A percentile compares a stretch with the other conserved stretches of the same genome.
Evolutionary conservation across 768 basidiomycete species (phyloP).

Genomic region (Lactarius pseudohatsudake): DNA sequence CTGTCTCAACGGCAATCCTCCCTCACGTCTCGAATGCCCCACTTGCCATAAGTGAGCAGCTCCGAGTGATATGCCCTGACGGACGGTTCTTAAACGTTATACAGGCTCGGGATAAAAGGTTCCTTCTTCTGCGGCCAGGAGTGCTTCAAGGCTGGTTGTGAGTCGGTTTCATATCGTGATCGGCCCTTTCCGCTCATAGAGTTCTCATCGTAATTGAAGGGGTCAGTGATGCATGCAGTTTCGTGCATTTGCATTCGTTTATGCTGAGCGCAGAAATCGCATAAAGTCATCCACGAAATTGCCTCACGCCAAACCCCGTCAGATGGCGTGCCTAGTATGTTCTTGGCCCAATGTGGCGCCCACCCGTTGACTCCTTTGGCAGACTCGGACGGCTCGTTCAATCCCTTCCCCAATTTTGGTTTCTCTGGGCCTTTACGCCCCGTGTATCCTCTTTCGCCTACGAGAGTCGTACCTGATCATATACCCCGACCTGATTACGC

Average conservation of each 20-base stretch:
- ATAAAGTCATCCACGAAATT: constrained; percentile 74
- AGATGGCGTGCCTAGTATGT: constrained; percentile 33
- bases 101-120: constrained; percentile 74
- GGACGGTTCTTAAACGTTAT: constrained; percentile 20
- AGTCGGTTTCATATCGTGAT: constrained; percentile 37
- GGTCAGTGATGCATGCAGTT: constrained; percentile 35
- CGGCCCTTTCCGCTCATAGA: constrained; percentile 24
- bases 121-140: constrained; percentile 94
- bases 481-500: constrained; percentile 92
- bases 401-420: constrained; percentile 73
- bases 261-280: constrained; percentile 59
- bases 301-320: constrained; percentile 39
- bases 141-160: constrained; percentile 94
- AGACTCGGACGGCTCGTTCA: constrained; percentile 65
- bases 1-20: constrained; percentile 81
- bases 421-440: constrained; percentile 83
- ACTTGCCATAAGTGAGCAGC: constrained; percentile 85
- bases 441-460: constrained; percentile 82
- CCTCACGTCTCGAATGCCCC: constrained; percentile 87
- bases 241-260: constrained; percentile 2
- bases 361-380: constrained; percentile 15
- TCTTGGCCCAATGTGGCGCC: not conserved
- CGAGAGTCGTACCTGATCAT: constrained; percentile 73
- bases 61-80: constrained; percentile 8
- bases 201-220: not conserved